phyloP scores from a whole-genome alignment of 192 early-diverging fungal genomes.

The Globomyces pollinis-pini region DNA sequence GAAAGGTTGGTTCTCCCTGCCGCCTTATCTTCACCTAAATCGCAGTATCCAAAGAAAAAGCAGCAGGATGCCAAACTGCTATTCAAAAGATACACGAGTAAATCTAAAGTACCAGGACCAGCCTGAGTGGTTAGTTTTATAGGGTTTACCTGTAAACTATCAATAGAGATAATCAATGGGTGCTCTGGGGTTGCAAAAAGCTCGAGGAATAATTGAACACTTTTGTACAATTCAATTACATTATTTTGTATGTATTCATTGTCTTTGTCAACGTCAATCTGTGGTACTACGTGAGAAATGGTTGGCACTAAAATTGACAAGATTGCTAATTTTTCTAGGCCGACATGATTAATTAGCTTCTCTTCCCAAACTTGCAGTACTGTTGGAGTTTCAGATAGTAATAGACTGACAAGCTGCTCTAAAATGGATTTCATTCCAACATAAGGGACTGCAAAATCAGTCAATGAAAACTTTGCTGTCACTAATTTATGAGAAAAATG shows the following conservation, averaged over 20 bases:
- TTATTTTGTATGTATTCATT: background rate
- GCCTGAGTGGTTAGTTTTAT: no score
- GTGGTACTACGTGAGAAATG: background rate
- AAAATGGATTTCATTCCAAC: constrained; percentile 4
- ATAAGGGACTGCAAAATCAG: background rate
- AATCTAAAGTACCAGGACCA: background rate
- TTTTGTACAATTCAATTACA: background rate
- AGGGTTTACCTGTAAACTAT: background rate
- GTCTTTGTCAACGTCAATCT: background rate
- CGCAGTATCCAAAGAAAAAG: background rate
- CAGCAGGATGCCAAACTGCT: background rate
- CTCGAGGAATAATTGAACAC: background rate
- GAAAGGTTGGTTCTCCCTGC: background rate
- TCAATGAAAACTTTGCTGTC: background rate
- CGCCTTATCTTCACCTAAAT: background rate
- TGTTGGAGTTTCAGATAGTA: background rate
- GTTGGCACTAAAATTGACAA: background rate
- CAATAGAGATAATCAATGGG: background rate
- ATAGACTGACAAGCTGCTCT: background rate
- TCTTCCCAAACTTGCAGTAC: constrained; percentile 3
- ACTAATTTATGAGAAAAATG: background rate
- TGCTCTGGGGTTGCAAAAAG: background rate
- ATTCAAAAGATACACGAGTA: constrained; percentile 5
- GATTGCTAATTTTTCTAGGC: background rate
- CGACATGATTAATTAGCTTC: background rate